Percentiles rank a stretch among this genome's conserved stretches.
Evolutionary conservation across 768 basidiomycete genomes (phyloP).

Genomic region (Suillus paluster): DNA sequence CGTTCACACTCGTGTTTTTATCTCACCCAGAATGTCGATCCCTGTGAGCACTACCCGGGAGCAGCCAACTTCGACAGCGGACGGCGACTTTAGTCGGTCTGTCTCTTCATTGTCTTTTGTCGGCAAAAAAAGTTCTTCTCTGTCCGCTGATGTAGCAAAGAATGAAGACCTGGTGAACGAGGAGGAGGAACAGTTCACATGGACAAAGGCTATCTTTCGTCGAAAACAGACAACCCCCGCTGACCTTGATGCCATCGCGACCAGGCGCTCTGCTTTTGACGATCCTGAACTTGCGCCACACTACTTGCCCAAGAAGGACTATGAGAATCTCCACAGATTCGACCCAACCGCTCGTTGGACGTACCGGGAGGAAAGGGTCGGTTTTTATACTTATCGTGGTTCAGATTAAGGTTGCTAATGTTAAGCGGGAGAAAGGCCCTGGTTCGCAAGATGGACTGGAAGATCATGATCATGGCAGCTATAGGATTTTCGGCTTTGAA

Average conservation of each 20-base stretch:
- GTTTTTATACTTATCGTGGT: slow-evolving; percentile 8
- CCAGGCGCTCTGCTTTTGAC: slow-evolving; percentile 57
- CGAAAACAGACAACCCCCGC: neutral
- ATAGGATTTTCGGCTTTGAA: slow-evolving; percentile 62
- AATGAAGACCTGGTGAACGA: slow-evolving; percentile 14
- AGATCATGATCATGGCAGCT: slow-evolving; percentile 59
- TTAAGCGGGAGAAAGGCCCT: slow-evolving; percentile 39
- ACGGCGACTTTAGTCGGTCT: neutral
- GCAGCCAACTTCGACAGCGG: neutral
- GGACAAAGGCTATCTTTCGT: slow-evolving; percentile 13
- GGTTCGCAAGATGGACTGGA: slow-evolving; percentile 63
- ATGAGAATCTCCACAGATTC: slow-evolving; percentile 62
- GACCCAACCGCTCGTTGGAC: slow-evolving; percentile 65
- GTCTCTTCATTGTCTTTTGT: neutral
- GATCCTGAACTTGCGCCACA: slow-evolving; percentile 49
- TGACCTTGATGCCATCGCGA: slow-evolving; percentile 46
- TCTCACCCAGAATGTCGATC: neutral
- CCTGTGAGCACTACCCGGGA: neutral
- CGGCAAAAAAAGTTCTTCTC: neutral
- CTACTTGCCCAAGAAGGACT: slow-evolving; percentile 50
- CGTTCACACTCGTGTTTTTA: neutral
- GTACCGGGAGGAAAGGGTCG: slow-evolving; percentile 53
- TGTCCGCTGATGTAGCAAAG: neutral
- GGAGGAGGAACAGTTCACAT: slow-evolving; percentile 10
- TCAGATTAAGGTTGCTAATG: neutral